Base-by-base conservation (phyloP, 176 grass and related monocot genomes). In the Aegilops speltoides region DNA sequence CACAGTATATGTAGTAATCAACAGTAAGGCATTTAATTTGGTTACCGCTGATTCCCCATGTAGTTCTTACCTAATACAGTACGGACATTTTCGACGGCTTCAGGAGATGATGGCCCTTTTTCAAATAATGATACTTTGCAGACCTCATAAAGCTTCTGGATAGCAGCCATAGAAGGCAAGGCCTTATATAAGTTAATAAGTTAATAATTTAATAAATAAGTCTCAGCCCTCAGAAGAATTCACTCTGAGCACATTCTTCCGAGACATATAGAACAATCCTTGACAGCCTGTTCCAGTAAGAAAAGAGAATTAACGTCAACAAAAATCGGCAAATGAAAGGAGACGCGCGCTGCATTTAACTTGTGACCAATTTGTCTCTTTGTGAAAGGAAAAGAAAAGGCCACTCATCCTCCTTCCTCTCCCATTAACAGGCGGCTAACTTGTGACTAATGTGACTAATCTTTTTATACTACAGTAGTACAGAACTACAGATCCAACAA, bases 81-180 rank as follows among this genome's bases (percentile, higher is more conserved):
- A 22, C 86, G 86, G n/a, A 88, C 83, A 68, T 78, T 89, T 59
- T 95, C 85, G 12, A 88, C 69, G 73, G 85, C 86, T 90, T 92
- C 88, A 40, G 69, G 31, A 86, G 93, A 90, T 61, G 90, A 28
- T 12, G 88, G 83, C 14, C 90, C 86, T 6, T 95, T 92, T 70
- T 71, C 78, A 77, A 69, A 92, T 68, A 95, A 75, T 54, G 93
- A 90, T 71, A 73, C 79, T 86, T 86, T 90, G 54, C 93, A 92
- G 22, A 79, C 79, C 23, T 92, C 93, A 68, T 95, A 92, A n/a
- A 95, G 69, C 79, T 87, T 95, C 85, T 90, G 88, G 85, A 92
- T 90, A 68, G 85, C 67, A 71, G 76, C 79, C 93, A 90, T 90
- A 19, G 78, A 78, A 41, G 41, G 17, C 8, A 83, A 90, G 38